A percentile compares a stretch with the other conserved stretches of the same genome.
Evolutionary conservation across 345 rosid species (phyloP).

Genomic region (Populus alba): DNA sequence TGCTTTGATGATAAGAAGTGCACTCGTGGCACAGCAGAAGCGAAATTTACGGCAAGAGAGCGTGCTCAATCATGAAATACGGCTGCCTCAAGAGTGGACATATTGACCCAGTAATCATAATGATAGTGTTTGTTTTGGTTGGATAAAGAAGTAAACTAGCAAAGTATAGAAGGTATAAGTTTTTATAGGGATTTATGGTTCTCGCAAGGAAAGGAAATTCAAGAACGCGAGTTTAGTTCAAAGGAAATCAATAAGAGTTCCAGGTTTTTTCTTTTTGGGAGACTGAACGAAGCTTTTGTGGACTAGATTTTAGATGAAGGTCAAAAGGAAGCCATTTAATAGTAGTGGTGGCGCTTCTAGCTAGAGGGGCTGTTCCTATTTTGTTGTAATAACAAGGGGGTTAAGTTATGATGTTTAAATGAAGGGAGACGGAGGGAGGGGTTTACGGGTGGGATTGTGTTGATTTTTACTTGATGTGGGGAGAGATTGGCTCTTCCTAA

Average conservation of each 20-base stretch:
- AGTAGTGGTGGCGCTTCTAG: neutral
- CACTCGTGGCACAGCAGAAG: slow-evolving; percentile 23
- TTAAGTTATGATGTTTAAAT: neutral
- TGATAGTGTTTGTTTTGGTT: neutral
- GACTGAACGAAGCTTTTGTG: neutral
- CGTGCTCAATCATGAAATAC: slow-evolving; percentile 33
- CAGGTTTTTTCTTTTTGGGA: neutral
- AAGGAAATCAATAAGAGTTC: neutral
- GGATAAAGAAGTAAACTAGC: neutral
- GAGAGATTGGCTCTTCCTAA: neutral
- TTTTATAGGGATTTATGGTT: neutral
- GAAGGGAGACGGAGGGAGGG: neutral
- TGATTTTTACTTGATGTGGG: neutral
- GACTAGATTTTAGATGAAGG: neutral
- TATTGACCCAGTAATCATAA: slow-evolving; percentile 27
- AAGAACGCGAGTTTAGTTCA: neutral
- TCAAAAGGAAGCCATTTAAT: neutral
- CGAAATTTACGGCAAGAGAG: slow-evolving; percentile 22
- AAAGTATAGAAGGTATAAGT: neutral
- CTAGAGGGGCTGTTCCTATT: neutral
- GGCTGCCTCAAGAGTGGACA: slow-evolving; percentile 66
- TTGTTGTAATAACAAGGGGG: neutral
- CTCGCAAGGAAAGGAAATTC: neutral
- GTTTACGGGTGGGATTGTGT: no score
- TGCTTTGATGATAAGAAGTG: slow-evolving; percentile 41